Evolutionary conservation across 805 yeast species (phyloP).

Genomic region (Pichia ethanolica): DNA sequence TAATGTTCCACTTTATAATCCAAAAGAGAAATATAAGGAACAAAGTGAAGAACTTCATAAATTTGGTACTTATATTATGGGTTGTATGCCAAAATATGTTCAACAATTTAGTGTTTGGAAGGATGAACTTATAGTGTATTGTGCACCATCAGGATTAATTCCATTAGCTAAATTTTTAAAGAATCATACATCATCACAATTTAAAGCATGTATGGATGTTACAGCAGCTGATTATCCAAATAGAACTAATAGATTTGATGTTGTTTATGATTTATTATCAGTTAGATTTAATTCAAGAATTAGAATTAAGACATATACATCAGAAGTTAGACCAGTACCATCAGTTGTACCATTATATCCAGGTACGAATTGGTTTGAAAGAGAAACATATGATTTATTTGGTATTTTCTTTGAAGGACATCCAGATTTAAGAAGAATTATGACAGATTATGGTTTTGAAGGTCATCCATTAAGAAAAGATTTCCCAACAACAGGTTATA

Average conservation of each 20-base stretch:
- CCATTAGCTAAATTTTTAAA: slow-evolving; percentile 66
- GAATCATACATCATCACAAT: slow-evolving; percentile 76
- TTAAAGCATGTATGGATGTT: slow-evolving; percentile 68
- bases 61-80: slow-evolving; percentile 72
- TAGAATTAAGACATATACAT: slow-evolving; percentile 82
- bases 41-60: slow-evolving; percentile 66
- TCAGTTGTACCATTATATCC: slow-evolving; percentile 62
- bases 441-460: slow-evolving; percentile 89
- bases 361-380: slow-evolving; percentile 87
- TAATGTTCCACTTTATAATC: slow-evolving; percentile 54
- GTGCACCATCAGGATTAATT: slow-evolving; percentile 67
- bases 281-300: slow-evolving; percentile 81
- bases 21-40: slow-evolving; percentile 66
- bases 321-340: slow-evolving; percentile 77
- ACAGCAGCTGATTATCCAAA: slow-evolving; percentile 86
- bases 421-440: slow-evolving; percentile 82
- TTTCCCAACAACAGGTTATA: slow-evolving; percentile 88
- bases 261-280: slow-evolving; percentile 74
- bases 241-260: slow-evolving; percentile 78
- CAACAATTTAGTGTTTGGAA: slow-evolving; percentile 88
- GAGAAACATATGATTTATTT: slow-evolving; percentile 82
- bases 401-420: slow-evolving; percentile 85
- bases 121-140: slow-evolving; percentile 71
- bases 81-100: slow-evolving; percentile 71
- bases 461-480: slow-evolving; percentile 90